Percentiles rank a stretch among this genome's conserved stretches.
Evolutionary conservation across 1,284 basidiomycete species (phyloP).

Genomic region (Inonotus obliquus): DNA sequence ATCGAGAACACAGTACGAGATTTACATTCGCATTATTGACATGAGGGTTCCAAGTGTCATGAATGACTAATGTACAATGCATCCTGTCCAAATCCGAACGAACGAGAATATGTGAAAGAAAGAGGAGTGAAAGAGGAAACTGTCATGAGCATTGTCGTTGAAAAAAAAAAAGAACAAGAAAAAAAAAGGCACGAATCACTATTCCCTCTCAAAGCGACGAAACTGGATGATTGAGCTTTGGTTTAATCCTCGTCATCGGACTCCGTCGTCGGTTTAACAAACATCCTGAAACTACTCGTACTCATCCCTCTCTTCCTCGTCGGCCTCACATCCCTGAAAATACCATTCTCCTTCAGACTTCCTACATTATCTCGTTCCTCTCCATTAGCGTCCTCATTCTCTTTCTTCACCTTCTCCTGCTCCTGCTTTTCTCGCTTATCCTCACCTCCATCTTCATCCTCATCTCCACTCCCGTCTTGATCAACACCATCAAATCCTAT

Average conservation of each 20-base stretch:
- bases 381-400: not conserved
- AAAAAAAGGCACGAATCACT: not conserved
- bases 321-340: not conserved
- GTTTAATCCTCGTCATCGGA: not conserved
- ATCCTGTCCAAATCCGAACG: not conserved
- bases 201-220: not conserved
- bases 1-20: too few relatives aligned
- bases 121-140: not conserved
- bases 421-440: not conserved
- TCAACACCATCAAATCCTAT: constrained; percentile 46
- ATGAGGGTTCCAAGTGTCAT: not conserved
- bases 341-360: not conserved
- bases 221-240: not conserved
- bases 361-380: not conserved
- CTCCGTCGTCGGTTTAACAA: not conserved
- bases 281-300: constrained; percentile 1
- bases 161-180: not conserved
- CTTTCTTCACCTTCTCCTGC: not conserved
- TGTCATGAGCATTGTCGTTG: not conserved
- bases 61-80: not conserved
- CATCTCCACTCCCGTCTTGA: constrained; percentile 2
- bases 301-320: constrained; percentile 2
- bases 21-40: too few relatives aligned
- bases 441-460: not conserved
- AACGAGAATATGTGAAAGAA: not conserved